Evolutionary conservation across 2,329 filamentous ascomycete genomes (phyloP).

Genomic region (Aspergillus oerlinghausenensis): DNA sequence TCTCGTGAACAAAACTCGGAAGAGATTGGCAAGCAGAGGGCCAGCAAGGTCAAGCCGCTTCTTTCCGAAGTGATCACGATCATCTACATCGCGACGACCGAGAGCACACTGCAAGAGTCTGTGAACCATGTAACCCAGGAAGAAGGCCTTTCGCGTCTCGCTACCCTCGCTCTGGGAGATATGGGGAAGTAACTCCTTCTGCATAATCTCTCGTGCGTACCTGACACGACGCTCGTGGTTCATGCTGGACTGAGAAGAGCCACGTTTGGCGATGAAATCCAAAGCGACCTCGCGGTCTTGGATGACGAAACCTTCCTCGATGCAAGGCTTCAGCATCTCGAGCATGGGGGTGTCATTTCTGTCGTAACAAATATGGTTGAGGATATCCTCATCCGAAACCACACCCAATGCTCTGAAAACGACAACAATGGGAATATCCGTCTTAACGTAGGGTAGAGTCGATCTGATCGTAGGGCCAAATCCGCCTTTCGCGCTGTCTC

Average conservation of each 20-base stretch:
- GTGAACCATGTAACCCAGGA: slow-evolving; percentile 98
- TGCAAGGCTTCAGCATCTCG: slow-evolving; percentile 94
- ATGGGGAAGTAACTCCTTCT: slow-evolving; percentile 94
- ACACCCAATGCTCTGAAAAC: slow-evolving; percentile 94
- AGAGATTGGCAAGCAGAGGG: slow-evolving; percentile 90
- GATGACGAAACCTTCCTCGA: slow-evolving; percentile 94
- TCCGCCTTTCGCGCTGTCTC: slow-evolving; percentile 70
- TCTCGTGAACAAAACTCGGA: slow-evolving; percentile 85
- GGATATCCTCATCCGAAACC: slow-evolving; percentile 94
- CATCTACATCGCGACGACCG: slow-evolving; percentile 88
- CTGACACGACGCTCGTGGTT: slow-evolving; percentile 83
- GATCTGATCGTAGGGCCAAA: slow-evolving; percentile 86
- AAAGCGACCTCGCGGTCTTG: slow-evolving; percentile 92
- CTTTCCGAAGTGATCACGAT: slow-evolving; percentile 98
- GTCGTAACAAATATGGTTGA: slow-evolving; percentile 97
- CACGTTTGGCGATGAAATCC: slow-evolving; percentile 93
- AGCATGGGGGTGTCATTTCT: slow-evolving; percentile 94
- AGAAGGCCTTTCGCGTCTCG: slow-evolving; percentile 95
- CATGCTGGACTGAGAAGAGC: slow-evolving; percentile 64
- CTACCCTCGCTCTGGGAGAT: slow-evolving; percentile 94
- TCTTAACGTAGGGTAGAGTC: slow-evolving; percentile 88
- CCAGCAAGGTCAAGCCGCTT: slow-evolving; percentile 95
- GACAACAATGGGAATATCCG: slow-evolving; percentile 87
- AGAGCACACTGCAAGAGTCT: slow-evolving; percentile 89
- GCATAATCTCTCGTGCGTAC: slow-evolving; percentile 88